Conservation (phyloP, 1,139 yeast species). For the Nakaseomyces bracarensis region DNA sequence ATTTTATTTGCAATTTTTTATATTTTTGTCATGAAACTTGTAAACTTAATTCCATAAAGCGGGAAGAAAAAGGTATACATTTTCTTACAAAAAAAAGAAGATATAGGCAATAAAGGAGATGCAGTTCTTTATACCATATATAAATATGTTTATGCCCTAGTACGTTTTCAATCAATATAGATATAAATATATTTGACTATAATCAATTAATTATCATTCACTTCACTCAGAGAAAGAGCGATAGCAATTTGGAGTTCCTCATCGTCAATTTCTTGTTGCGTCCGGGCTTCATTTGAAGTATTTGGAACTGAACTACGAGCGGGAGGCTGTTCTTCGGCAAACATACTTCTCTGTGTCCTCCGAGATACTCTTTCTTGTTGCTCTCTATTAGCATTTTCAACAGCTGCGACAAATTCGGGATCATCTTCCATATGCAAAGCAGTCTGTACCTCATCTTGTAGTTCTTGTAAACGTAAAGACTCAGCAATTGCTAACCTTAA, state of each 20-base stretch:
- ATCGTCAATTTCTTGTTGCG: constrained; percentile 15
- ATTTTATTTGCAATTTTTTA: background rate
- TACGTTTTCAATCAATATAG: no score
- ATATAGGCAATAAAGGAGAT: background rate
- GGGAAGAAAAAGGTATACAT: background rate
- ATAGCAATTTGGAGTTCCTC: constrained; percentile 29
- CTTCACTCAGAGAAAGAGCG: constrained; percentile 31
- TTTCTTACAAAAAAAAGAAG: background rate
- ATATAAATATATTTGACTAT: background rate
- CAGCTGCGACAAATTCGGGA: constrained; percentile 31
- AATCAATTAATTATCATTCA: constrained; percentile 6
- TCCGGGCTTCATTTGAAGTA: background rate
- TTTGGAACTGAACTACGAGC: background rate
- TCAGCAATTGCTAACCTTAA: constrained; percentile 23
- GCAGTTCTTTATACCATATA: background rate
- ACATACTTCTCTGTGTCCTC: constrained; percentile 9
- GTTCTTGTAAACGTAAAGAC: constrained; percentile 39
- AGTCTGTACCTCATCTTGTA: constrained; percentile 25
- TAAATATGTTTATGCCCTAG: no score
- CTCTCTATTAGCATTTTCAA: constrained; percentile 27
- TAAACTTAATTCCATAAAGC: background rate
- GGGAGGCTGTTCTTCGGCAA: background rate
- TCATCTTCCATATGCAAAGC: constrained; percentile 27
- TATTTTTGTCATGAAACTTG: background rate
- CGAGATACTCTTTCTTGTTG: constrained; percentile 6